Evolutionary conservation across 2,329 filamentous ascomycete species (phyloP), one percentile per base, ranked within the genome.

Genomic region (Curvularia hawaiiensis): DNA sequence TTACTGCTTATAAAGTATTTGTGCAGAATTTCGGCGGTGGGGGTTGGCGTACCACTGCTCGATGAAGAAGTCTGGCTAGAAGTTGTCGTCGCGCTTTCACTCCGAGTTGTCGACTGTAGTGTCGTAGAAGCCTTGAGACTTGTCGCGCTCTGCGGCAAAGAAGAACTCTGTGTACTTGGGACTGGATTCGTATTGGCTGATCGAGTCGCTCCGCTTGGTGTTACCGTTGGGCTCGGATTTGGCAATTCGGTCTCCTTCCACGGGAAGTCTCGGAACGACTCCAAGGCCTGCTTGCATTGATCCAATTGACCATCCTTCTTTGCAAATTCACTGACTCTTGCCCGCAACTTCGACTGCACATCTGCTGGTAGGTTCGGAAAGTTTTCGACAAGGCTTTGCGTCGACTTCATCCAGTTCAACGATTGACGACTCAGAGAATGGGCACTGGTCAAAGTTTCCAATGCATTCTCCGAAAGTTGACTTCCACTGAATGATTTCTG

Each of bases 321-420:
- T 12, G 10, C 16, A 14, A 48, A 48, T 7, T 54, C 51, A 9
- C 33, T 18, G 22, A 33, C 43, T n/a, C 20, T 39, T 16, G 24
- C 33, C 33, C 26, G 20, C 9, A 48, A n/a, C 18, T 57, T 41
- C 18, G 59, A 50, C 20, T 62, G 48, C 4, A 61, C 44, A 2
- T 61, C 50, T 1, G 26, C 40, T 7, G 51, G 45, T 9, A 63
- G 46, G 12, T 46, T 50, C 6, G 50, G 40, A n/a, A 62, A 64
- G 22, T 45, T 40, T 22, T 61, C 43, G 10, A 62, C 28, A 20
- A 61, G 24, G 22, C 54, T 60, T 3, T 49, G 35, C 8, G 56
- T 60, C 8, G 61, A 61, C 24, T 48, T 61, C 26, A 66, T 52
- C 53, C 51, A 63, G 41, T 66, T 56, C 14, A 57, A 48, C 6